Conservation (phyloP, 169 alveolate genomes). For the Perkinsus olseni region DNA sequence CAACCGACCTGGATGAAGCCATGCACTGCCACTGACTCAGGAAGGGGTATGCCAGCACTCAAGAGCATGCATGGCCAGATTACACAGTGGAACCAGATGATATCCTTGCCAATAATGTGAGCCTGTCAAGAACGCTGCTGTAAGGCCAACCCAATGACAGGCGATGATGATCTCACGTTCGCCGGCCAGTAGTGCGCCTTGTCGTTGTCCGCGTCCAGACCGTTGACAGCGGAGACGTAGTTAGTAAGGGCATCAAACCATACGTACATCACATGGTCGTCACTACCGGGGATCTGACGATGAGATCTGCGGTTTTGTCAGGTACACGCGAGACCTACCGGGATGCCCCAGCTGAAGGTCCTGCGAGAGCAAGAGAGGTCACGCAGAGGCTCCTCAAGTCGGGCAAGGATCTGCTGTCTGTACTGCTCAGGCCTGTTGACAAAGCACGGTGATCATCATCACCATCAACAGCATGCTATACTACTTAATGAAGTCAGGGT, state of each 20-base stretch:
- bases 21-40: conserved; percentile 75
- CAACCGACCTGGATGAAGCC: conserved; percentile 72
- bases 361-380: conserved; percentile 79
- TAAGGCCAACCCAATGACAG: background rate
- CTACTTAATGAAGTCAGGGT: conserved; percentile 22
- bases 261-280: conserved; percentile 84
- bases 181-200: conserved; percentile 44
- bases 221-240: conserved; percentile 56
- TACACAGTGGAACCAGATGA: conserved; percentile 84
- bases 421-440: conserved; percentile 11
- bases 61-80: conserved; percentile 78
- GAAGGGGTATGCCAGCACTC: conserved; percentile 61
- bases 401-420: conserved; percentile 15
- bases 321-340: conserved; percentile 39
- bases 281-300: conserved; percentile 19
- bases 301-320: background rate
- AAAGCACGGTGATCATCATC: background rate
- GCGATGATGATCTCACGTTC: conserved; percentile 45
- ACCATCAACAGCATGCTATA: background rate
- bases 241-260: conserved; percentile 88
- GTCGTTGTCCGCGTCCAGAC: conserved; percentile 16
- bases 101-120: conserved; percentile 75
- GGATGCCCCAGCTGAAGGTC: conserved; percentile 84
- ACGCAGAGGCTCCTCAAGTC: conserved; percentile 63
- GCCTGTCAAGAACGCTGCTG: conserved; percentile 54